Conservation (phyloP, 345 rosid genomes). For the Geranium rotundifolium region DNA sequence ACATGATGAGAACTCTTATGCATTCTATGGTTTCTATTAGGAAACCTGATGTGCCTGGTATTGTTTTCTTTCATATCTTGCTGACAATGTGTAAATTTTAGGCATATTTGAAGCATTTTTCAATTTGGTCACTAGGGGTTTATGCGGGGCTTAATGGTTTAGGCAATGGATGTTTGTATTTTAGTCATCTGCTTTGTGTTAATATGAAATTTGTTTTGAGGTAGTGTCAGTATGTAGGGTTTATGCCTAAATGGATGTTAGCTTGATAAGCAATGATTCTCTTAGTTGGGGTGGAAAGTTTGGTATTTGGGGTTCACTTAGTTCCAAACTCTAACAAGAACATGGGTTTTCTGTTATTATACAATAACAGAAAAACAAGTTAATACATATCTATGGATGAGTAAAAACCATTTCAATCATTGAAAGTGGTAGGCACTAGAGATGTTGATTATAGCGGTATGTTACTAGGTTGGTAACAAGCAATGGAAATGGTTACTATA, state of each 20-base stretch:
- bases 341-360: too few relatives aligned
- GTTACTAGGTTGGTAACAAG: background rate
- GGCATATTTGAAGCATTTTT: background rate
- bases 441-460: too few relatives aligned
- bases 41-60: conserved; percentile 75
- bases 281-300: too few relatives aligned
- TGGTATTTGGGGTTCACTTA: too few relatives aligned
- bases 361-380: too few relatives aligned
- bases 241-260: background rate
- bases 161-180: background rate
- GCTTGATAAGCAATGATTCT: background rate
- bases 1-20: conserved; percentile 63
- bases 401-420: too few relatives aligned
- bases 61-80: background rate
- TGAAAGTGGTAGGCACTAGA: too few relatives aligned
- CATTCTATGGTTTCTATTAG: conserved; percentile 63
- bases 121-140: background rate
- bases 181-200: background rate
- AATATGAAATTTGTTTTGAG: background rate
- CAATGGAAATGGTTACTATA: background rate
- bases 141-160: background rate
- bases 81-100: background rate
- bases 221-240: background rate
- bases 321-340: too few relatives aligned
- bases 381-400: too few relatives aligned